Evolutionary conservation across 768 basidiomycete genomes (phyloP).

Genomic region (Pisolithus sp.): DNA sequence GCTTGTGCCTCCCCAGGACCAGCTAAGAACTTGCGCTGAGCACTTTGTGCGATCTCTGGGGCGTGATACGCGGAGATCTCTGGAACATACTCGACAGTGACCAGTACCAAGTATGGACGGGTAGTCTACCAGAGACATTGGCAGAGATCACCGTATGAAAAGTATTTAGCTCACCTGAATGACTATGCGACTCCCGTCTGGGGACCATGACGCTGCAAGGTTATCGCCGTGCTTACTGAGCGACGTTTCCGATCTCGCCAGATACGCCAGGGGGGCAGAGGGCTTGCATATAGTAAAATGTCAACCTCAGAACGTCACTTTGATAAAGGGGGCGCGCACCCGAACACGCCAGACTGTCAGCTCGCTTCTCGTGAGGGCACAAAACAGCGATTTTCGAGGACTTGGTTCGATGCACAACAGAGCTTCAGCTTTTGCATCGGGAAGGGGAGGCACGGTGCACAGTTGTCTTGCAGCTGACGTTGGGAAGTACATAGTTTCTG

Average conservation of each 20-base stretch:
- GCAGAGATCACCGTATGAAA: neutral
- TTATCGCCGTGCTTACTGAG: conserved; percentile 84
- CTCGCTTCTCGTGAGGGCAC: conserved; percentile 63
- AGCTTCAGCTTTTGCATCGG: conserved; percentile 52
- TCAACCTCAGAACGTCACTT: neutral
- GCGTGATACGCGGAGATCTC: conserved; percentile 52
- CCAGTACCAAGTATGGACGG: conserved; percentile 70
- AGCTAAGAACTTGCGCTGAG: conserved; percentile 64
- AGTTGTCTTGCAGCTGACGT: conserved; percentile 73
- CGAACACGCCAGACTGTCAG: conserved; percentile 78
- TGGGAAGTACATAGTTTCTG: conserved; percentile 72
- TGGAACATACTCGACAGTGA: conserved; percentile 54
- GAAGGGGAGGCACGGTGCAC: conserved; percentile 61
- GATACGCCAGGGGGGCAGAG: conserved; percentile 60
- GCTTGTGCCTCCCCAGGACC: conserved; percentile 77
- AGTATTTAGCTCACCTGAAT: conserved; percentile 52
- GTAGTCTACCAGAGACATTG: conserved; percentile 51
- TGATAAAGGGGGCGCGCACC: conserved; percentile 37
- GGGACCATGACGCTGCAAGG: conserved; percentile 68
- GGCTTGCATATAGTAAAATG: conserved; percentile 40
- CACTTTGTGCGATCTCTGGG: conserved; percentile 38
- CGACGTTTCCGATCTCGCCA: conserved; percentile 72
- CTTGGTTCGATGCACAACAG: conserved; percentile 57
- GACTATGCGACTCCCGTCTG: conserved; percentile 72
- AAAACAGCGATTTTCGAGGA: conserved; percentile 73